phyloP scores from a whole-genome alignment of 306 rosid species.

The Malus asiatica region DNA sequence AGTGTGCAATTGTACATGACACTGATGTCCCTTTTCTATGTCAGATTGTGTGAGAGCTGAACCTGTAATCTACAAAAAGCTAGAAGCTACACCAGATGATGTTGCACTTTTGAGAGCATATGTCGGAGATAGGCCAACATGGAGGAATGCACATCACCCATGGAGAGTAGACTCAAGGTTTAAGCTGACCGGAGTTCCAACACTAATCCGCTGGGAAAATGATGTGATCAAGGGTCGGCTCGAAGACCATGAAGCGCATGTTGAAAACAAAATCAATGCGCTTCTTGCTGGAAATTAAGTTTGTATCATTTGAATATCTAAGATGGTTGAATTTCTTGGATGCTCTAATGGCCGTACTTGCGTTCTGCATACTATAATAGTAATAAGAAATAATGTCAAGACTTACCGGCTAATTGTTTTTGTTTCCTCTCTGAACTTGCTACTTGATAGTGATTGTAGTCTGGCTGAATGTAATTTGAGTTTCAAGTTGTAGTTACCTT shows the following conservation, averaged over 20 bases:
- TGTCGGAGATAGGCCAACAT: constrained; percentile 83
- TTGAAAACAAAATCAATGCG: constrained; percentile 56
- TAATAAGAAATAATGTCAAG: background rate
- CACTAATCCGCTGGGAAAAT: constrained; percentile 68
- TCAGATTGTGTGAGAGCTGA: constrained; percentile 89
- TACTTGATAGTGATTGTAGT: background rate
- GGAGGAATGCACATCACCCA: constrained; percentile 77
- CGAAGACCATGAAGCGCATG: constrained; percentile 82
- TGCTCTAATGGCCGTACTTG: background rate
- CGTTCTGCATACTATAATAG: background rate
- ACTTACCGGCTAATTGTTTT: background rate
- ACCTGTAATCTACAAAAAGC: constrained; percentile 73
- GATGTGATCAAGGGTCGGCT: constrained; percentile 59
- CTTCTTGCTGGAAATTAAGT: constrained; percentile 49
- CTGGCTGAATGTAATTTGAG: background rate
- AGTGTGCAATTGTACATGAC: background rate
- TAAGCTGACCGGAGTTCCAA: constrained; percentile 76
- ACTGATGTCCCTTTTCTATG: background rate
- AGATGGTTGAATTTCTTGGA: background rate
- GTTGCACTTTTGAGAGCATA: constrained; percentile 66
- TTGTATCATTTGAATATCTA: background rate
- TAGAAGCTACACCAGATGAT: constrained; percentile 50
- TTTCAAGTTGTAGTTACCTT: too few relatives aligned
- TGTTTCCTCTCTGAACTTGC: background rate
- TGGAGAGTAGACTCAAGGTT: constrained; percentile 75